Evolutionary conservation across 306 rosid genomes (phyloP), one percentile per base, ranked within the genome.

Genomic region (Glycine soja): DNA sequence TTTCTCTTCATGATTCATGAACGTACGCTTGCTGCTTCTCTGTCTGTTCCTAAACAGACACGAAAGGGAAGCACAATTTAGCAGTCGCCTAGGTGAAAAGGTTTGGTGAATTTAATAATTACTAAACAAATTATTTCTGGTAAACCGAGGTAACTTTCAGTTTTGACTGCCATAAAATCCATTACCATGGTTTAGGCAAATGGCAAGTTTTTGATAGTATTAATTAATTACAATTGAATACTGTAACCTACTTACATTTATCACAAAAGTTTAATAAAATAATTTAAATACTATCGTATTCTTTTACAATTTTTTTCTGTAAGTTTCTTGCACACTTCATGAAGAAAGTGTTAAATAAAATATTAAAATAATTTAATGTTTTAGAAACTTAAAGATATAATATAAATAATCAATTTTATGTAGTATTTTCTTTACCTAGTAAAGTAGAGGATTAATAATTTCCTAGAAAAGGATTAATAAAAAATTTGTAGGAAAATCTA

Each of bases 71-170:
- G 68, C 52, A 62, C 51, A 72, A 15, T 58, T 71, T 36, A 42
- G 14, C 81, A 57, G 85, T 83, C 78, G 80, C 83, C 81, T 57
- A 47, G 43, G 51, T 78, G 36, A 85, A 13, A 68, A 32, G 78
- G 42, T 63, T 36, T 10, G 74, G 80, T 77, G 67, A 84, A 82
- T 56, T 80, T 4, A 83, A 47, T 50, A 36, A 36, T 36, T 36
- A 36, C 3, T 42, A 2, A 68, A 4, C 40, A 80, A 45, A 80
- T 89, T 74, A 57, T 78, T 82, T 85, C 79, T 74, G 86, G 86
- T 75, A 74, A 76, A 46, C 42, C 53, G 47, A 51, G 40, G 71
- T 61, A 47, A 67, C 43, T 81, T 53, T 18, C 6, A 6, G n/a
- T 82, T 36, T 82, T 84, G 56, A 76, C 77, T 19, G 59, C 30